A percentile compares a stretch with the other conserved stretches of the same genome.
These are phyloP conservation scores for Xylariaceae sp. DNA, from an alignment of 2,329 filamentous ascomycete genomes.

Conservation along the genomic window DNA sequence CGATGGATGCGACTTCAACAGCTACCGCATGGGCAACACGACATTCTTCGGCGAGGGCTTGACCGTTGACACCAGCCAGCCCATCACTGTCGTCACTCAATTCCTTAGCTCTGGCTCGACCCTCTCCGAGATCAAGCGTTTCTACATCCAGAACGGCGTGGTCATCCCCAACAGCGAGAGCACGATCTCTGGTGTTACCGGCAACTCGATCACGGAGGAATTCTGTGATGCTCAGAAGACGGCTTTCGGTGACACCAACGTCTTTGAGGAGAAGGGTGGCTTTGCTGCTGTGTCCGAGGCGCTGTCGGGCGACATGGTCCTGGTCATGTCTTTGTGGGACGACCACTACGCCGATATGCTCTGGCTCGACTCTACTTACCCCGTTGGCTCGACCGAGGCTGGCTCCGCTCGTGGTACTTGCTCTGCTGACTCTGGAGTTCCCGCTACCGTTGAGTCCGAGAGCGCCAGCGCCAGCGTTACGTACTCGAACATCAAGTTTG, in stretches of 20 bases:
- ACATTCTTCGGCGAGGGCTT: conserved; percentile 55
- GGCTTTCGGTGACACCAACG: conserved; percentile 48
- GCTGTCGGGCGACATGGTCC: conserved; percentile 53
- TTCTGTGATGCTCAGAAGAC: conserved; percentile 55
- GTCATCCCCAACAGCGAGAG: conserved; percentile 38
- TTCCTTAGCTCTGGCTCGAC: conserved; percentile 46
- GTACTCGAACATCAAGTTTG: conserved; percentile 49
- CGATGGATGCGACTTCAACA: conserved; percentile 63
- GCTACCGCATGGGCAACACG: conserved; percentile 56
- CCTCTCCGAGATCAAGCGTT: conserved; percentile 52
- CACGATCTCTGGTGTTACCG: conserved; percentile 26
- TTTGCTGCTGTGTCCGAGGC: conserved; percentile 49
- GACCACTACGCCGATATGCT: conserved; percentile 38
- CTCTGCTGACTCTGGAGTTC: conserved; percentile 40
- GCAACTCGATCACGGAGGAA: conserved; percentile 43
- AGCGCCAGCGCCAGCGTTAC: conserved; percentile 37
- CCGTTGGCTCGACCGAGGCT: conserved; percentile 35
- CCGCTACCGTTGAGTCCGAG: conserved; percentile 38
- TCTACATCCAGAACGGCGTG: conserved; percentile 57
- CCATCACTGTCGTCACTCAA: conserved; percentile 58
- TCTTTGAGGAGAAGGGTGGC: conserved; percentile 51
- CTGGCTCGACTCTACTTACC: conserved; percentile 61
- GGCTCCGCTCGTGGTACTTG: conserved; percentile 48
- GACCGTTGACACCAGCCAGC: conserved; percentile 50
- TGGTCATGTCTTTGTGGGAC: conserved; percentile 58